A percentile compares a stretch with the other conserved stretches of the same genome.
Conservation (phyloP, 1,284 basidiomycete genomes). For the Hortiboletus rubellus region DNA sequence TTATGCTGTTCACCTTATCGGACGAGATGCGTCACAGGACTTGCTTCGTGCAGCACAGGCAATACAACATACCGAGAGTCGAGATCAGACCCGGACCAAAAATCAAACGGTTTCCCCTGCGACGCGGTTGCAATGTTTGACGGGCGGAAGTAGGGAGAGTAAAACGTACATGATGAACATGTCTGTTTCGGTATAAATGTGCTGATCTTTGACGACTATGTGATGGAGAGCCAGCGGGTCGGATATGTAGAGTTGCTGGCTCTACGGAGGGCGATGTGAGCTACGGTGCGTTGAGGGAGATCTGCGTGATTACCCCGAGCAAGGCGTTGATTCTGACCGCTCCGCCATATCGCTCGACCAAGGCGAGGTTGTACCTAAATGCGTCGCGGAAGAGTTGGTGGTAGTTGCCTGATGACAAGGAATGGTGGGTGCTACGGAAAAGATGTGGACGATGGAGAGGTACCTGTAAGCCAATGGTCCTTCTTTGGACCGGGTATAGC, state of each 20-base stretch:
- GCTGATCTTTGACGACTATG: conserved; percentile 49
- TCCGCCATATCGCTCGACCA: conserved; percentile 48
- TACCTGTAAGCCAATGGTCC: conserved; percentile 44
- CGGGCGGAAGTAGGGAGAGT: background rate
- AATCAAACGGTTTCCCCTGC: conserved; percentile 31
- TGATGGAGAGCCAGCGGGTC: conserved; percentile 49
- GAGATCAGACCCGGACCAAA: conserved; percentile 33
- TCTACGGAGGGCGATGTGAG: conserved; percentile 32
- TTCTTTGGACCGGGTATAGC: conserved; percentile 24
- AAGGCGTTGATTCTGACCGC: conserved; percentile 50
- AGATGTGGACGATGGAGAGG: background rate
- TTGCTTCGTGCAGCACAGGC: conserved; percentile 25
- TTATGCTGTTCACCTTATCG: conserved; percentile 48
- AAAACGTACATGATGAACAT: conserved; percentile 48
- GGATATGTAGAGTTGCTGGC: conserved; percentile 46
- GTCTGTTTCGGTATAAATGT: conserved; percentile 50
- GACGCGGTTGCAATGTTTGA: conserved; percentile 37
- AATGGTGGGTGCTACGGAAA: background rate
- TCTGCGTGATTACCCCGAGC: conserved; percentile 43
- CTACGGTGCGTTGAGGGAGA: background rate
- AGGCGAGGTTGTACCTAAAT: conserved; percentile 45
- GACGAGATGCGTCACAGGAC: background rate
- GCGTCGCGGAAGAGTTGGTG: conserved; percentile 50
- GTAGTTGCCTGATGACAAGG: conserved; percentile 43
- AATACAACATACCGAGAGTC: conserved; percentile 36